These are phyloP conservation scores for Tricholoma terreum DNA, from an alignment of 768 basidiomycete genomes.

Conservation along the genomic window DNA sequence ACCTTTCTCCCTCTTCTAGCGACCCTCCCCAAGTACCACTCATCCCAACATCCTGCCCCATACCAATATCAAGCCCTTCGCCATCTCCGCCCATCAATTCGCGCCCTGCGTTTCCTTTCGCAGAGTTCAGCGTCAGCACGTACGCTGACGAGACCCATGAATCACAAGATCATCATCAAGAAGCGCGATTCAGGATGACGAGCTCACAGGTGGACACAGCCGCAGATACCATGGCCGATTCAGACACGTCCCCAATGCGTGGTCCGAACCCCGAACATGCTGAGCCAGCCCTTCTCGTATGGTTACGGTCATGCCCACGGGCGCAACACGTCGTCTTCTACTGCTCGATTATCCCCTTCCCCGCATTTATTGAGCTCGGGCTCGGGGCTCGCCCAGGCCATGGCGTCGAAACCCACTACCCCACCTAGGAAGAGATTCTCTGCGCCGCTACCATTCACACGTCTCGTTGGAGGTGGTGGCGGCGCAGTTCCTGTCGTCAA, in stretches of 20 bases:
- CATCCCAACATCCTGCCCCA: too few species aligned
- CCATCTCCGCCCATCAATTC: too few species aligned
- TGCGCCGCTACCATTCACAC: constrained; percentile 5
- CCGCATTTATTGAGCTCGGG: not conserved
- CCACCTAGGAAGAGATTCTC: constrained; percentile 5
- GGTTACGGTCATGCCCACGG: not conserved
- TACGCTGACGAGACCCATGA: too few species aligned
- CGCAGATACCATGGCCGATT: not conserved
- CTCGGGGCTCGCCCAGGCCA: constrained; percentile 5
- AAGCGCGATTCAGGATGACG: too few species aligned
- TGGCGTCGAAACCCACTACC: not conserved
- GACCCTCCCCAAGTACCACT: too few species aligned
- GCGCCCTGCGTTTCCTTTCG: too few species aligned
- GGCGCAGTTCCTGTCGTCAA: constrained; percentile 9
- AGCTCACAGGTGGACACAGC: not conserved
- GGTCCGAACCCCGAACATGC: not conserved
- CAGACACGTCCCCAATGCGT: constrained; percentile 1
- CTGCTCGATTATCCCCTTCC: not conserved
- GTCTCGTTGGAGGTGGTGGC: not conserved
- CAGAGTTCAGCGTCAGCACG: too few species aligned
- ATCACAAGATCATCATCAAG: too few species aligned
- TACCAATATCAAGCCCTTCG: too few species aligned
- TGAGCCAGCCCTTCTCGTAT: not conserved
- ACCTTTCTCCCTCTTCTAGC: too few species aligned
- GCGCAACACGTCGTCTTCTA: not conserved